phyloP scores from a whole-genome alignment of 164 flowering plant species.

The Euptelea pleiosperma region DNA sequence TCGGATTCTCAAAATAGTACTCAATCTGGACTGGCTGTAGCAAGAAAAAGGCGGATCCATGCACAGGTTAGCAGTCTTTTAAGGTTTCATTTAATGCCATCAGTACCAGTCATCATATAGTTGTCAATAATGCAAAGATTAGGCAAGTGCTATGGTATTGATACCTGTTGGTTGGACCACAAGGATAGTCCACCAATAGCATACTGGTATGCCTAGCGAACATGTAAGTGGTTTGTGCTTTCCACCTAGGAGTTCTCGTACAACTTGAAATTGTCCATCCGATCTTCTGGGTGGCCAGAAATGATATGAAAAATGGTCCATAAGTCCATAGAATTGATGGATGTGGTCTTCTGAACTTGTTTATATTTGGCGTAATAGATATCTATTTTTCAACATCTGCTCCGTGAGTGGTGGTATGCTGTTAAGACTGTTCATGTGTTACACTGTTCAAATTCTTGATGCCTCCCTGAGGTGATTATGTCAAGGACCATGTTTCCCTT shows the following conservation, averaged over 20 bases:
- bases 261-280: not conserved
- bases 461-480: not conserved
- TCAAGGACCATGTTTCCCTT: not conserved
- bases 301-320: not conserved
- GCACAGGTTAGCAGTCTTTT: conserved; percentile 55
- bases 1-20: conserved; percentile 47
- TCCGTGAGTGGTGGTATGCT: not conserved
- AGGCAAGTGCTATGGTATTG: too few species aligned
- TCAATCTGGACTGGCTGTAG: conserved; percentile 61
- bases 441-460: not conserved
- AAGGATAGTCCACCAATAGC: not conserved
- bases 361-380: not conserved
- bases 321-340: not conserved
- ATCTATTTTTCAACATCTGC: not conserved
- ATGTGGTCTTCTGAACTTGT: not conserved
- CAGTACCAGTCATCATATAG: not conserved
- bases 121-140: too few species aligned
- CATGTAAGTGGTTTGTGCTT: too few species aligned
- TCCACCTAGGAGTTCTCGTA: too few species aligned
- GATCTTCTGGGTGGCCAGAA: not conserved
- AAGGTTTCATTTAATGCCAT: not conserved
- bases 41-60: conserved; percentile 71
- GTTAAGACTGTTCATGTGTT: too few species aligned
- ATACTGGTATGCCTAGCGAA: too few species aligned
- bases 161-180: not conserved